These are phyloP conservation scores for Venturia aucupariae DNA, from an alignment of 2,329 filamentous ascomycete species.

Conservation along the genomic window DNA sequence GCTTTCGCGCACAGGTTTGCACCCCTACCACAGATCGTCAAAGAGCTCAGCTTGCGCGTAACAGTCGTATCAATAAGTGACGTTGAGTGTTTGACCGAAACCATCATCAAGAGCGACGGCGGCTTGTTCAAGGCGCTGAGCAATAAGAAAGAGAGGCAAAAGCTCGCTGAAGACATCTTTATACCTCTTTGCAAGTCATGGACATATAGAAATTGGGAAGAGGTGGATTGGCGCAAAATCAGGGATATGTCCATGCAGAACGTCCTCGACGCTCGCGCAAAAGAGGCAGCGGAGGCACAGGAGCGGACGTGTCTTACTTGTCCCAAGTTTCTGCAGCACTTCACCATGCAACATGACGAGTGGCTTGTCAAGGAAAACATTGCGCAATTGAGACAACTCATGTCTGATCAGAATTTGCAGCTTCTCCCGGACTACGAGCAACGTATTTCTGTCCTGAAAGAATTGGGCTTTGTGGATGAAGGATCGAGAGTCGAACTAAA, in stretches of 20 bases:
- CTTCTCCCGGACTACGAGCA: conserved; percentile 95
- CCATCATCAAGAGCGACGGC: conserved; percentile 43
- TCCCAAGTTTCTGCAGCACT: conserved; percentile 81
- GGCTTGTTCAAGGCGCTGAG: conserved; percentile 30
- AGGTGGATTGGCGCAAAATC: conserved; percentile 72
- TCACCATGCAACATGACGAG: conserved; percentile 91
- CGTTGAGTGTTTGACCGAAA: conserved; percentile 75
- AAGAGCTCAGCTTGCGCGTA: conserved; percentile 59
- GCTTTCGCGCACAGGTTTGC: conserved; percentile 60
- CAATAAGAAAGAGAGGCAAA: conserved; percentile 38
- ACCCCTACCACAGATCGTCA: conserved; percentile 55
- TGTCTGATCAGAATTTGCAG: conserved; percentile 94
- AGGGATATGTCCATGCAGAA: conserved; percentile 77
- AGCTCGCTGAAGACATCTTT: conserved; percentile 59
- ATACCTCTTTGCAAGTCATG: conserved; percentile 62
- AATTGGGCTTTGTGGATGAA: conserved; percentile 85
- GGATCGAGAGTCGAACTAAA: conserved; percentile 85
- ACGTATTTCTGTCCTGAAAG: conserved; percentile 81
- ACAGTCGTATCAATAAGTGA: conserved; percentile 64
- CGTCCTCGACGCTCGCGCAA: conserved; percentile 60
- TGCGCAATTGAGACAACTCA: conserved; percentile 70
- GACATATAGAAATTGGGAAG: conserved; percentile 67
- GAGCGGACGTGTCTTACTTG: conserved; percentile 60
- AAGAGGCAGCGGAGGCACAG: conserved; percentile 54
- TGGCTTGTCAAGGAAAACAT: conserved; percentile 96